Evolutionary conservation across 306 rosid species (phyloP).

Genomic region (Castanea mollissima): DNA sequence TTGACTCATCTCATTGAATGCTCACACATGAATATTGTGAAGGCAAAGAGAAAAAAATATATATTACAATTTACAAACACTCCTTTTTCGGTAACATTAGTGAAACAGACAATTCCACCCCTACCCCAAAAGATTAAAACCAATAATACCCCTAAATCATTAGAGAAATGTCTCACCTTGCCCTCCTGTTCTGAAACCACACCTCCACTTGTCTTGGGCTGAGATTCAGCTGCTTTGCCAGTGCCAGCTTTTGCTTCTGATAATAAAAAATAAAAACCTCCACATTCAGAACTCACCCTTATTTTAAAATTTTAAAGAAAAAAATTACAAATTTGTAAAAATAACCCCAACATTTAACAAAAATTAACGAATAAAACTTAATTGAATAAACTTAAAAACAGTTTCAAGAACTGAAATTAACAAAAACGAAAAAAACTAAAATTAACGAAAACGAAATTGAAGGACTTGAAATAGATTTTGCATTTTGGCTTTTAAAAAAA

Average conservation of each 20-base stretch:
- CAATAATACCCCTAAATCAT: conserved; percentile 18
- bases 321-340: too few relatives aligned
- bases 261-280: neutral
- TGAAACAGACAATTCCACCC: conserved; percentile 10
- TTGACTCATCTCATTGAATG: conserved; percentile 26
- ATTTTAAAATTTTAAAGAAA: too few relatives aligned
- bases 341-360: too few relatives aligned
- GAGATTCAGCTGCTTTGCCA: conserved; percentile 81
- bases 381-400: too few relatives aligned
- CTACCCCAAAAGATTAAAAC: neutral
- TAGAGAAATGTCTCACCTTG: conserved; percentile 53
- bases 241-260: conserved; percentile 88
- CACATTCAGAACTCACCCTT: neutral
- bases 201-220: conserved; percentile 93
- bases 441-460: too few relatives aligned
- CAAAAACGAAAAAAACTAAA: too few relatives aligned
- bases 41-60: neutral
- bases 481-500: too few relatives aligned
- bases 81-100: neutral
- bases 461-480: too few relatives aligned
- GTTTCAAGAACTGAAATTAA: too few relatives aligned
- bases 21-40: conserved; percentile 13
- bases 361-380: too few relatives aligned
- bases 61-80: neutral
- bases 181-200: conserved; percentile 96